Evolutionary conservation across 129 eudicot genomes (phyloP).

Genomic region (Mikania micrantha): DNA sequence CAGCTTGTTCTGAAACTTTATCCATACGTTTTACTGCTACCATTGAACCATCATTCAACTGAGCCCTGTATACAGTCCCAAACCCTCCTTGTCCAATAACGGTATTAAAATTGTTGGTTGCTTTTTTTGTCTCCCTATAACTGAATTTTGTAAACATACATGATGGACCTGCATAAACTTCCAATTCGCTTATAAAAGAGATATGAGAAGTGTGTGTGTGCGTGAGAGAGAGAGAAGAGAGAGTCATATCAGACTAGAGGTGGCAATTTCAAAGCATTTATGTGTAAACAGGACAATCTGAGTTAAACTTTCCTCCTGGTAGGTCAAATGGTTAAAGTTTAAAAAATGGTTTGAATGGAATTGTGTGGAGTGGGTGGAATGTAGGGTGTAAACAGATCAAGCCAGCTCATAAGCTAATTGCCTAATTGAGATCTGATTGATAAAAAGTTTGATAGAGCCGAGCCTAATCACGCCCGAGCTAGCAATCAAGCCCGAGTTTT

Average conservation of each 20-base stretch:
- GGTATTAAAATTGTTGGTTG: conserved; percentile 64
- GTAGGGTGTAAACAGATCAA: too few relatives aligned
- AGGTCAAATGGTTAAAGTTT: background rate
- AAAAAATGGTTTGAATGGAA: background rate
- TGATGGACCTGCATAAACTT: conserved; percentile 59
- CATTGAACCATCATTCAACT: conserved; percentile 61
- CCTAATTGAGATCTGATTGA: too few relatives aligned
- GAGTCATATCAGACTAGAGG: background rate
- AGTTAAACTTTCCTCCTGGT: background rate
- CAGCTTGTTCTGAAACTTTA: conserved; percentile 89
- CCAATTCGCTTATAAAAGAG: background rate
- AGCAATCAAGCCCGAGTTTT: too few relatives aligned
- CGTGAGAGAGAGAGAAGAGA: background rate
- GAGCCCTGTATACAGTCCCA: conserved; percentile 81
- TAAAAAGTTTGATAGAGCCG: too few relatives aligned
- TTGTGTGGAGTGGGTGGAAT: background rate
- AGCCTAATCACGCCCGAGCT: too few relatives aligned
- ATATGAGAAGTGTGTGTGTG: background rate
- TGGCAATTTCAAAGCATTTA: background rate
- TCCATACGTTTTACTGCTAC: conserved; percentile 88
- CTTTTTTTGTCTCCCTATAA: conserved; percentile 78
- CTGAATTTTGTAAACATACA: conserved; percentile 68
- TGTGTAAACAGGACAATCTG: background rate
- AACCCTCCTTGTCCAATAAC: conserved; percentile 90
- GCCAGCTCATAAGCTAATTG: too few relatives aligned